phyloP scores from a whole-genome alignment of 495 filamentous ascomycete species.

The Annulohypoxylon nitens region DNA sequence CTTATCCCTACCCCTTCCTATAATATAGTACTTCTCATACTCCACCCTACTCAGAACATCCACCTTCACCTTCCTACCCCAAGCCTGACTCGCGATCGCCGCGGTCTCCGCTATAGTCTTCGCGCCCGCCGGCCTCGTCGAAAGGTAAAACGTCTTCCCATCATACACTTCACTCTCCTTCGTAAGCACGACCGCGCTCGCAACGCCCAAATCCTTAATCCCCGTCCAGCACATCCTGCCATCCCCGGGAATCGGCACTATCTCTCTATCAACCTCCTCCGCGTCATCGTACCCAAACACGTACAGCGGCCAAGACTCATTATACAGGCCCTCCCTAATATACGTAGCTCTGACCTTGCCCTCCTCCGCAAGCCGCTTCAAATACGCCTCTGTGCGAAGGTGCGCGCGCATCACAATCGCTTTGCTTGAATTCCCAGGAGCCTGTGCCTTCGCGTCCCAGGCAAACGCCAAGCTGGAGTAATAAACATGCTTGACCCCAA shows the following conservation, averaged over 20 bases:
- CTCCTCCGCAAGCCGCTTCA: slow-evolving; percentile 52
- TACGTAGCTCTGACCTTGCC: slow-evolving; percentile 59
- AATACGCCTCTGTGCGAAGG: slow-evolving; percentile 70
- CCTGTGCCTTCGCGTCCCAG: not conserved
- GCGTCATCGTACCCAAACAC: slow-evolving; percentile 65
- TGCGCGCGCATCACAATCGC: slow-evolving; percentile 78
- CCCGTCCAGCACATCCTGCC: slow-evolving; percentile 59
- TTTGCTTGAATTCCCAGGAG: slow-evolving; percentile 20
- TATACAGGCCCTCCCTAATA: slow-evolving; percentile 74
- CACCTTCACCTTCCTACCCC: slow-evolving; percentile 42
- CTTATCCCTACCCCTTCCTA: slow-evolving; percentile 51
- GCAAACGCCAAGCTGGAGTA: slow-evolving; percentile 72
- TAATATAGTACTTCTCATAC: slow-evolving; percentile 57
- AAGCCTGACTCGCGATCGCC: slow-evolving; percentile 47
- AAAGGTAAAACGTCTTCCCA: slow-evolving; percentile 57
- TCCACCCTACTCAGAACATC: slow-evolving; percentile 50
- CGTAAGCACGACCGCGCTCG: slow-evolving; percentile 54
- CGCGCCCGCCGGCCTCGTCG: slow-evolving; percentile 44
- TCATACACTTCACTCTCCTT: slow-evolving; percentile 46
- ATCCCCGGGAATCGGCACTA: slow-evolving; percentile 58
- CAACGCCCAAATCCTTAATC: slow-evolving; percentile 60
- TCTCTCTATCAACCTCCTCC: slow-evolving; percentile 52
- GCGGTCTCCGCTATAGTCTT: slow-evolving; percentile 55
- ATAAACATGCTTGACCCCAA: slow-evolving; percentile 72
- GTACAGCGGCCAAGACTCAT: slow-evolving; percentile 77